A percentile compares a stretch with the other conserved stretches of the same genome.
Conservation (phyloP, 768 basidiomycete genomes). For the Cubamyces lactineus region DNA sequence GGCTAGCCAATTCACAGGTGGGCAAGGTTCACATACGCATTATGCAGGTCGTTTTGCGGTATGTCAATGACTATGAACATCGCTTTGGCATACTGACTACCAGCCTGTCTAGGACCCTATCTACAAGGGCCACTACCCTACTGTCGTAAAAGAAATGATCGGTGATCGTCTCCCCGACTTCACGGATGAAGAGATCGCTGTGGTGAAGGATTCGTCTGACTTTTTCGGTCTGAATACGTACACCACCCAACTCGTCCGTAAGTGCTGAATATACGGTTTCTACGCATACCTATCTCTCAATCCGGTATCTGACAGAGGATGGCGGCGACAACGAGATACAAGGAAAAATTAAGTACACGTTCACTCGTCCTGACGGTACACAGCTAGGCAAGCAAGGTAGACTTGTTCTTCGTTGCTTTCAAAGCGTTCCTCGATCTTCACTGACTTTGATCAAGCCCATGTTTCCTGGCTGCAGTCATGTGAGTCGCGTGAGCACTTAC, state of each 20-base stretch:
- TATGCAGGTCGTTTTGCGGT: slow-evolving; percentile 25
- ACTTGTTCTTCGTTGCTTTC: slow-evolving; percentile 5
- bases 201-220: slow-evolving; percentile 68
- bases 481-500: slow-evolving; percentile 20
- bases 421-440: background rate
- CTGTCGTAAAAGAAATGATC: slow-evolving; percentile 56
- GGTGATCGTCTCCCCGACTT: slow-evolving; percentile 62
- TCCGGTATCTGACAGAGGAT: slow-evolving; percentile 42
- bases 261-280: slow-evolving; percentile 28
- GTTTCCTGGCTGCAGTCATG: slow-evolving; percentile 42
- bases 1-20: no score
- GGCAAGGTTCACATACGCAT: no score
- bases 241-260: slow-evolving; percentile 65
- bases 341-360: slow-evolving; percentile 60
- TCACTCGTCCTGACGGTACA: slow-evolving; percentile 64
- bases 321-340: slow-evolving; percentile 69
- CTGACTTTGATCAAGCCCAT: slow-evolving; percentile 32
- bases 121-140: slow-evolving; percentile 72
- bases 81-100: background rate
- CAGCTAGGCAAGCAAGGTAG: slow-evolving; percentile 64
- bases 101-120: slow-evolving; percentile 54
- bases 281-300: background rate
- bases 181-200: slow-evolving; percentile 54
- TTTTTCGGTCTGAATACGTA: slow-evolving; percentile 79
- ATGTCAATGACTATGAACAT: background rate